Base-by-base conservation (phyloP, 73 alveolate genomes). In the Paramecium caudatum region DNA sequence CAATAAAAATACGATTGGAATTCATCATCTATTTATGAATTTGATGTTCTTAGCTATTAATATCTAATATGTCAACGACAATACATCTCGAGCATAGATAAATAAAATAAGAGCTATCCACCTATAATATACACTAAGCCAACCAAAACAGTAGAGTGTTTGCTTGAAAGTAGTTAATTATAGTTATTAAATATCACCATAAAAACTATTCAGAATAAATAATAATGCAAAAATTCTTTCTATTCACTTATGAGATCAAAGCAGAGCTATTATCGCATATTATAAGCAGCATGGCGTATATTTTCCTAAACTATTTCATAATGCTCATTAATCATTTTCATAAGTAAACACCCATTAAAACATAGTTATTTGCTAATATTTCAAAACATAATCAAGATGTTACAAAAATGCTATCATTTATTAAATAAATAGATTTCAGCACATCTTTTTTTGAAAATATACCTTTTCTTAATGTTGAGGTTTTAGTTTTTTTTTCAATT, bases 21-120 rank as follows among this genome's bases (percentile, higher is more conserved):
- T 55, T 19, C 12, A 55, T 55, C 46, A 55, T 55, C 4, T 55
- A 55, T 2, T 21, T 5, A 55, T n/a, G n/a, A n/a, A 55, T 55
- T 23, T 55, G 80, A 23, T 55, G 21, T 55, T 55, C 80, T 15
- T 55, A 2, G 0, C 46, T 43, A 55, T 19, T 23, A 55, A 55
- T 55, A 27, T 55, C 27, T 55, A 55, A 55, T 55, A n/a, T n/a
- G 80, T 43, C 78, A 25, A 55, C 78, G 23, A 55, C 30, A 55
- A 55, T 55, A 55, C 78, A 19, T 55, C 23, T 10, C 23, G 10
- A 55, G 46, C 25, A 55, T 34, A 55, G 78, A 55, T 55, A 9
- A 55, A 41, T 55, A 55, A 55, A 55, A 55, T 55, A 55, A 55
- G 30, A 55, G 30, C 30, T 55, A 25, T 4, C 78, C 78, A 25